Base-by-base conservation (phyloP, 192 early-diverging fungal genomes). In the Umbelopsis vinacea region DNA sequence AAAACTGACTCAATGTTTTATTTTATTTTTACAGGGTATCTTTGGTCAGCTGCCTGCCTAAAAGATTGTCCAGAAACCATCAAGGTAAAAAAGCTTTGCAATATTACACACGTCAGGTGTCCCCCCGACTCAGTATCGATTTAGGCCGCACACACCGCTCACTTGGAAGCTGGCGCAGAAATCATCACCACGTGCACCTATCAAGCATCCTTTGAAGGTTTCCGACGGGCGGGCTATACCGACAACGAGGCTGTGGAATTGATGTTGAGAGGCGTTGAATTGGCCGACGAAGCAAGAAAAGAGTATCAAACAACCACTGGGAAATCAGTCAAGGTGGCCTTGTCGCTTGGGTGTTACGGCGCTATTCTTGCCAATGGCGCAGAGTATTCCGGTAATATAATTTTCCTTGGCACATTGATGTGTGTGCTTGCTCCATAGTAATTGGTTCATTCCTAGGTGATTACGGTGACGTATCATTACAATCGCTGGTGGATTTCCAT, bases 261-360 rank as follows among this genome's bases (percentile, higher is more conserved):
- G 12, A 80, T 89, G 74, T 60, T 67, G 29, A 79, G 71, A 38
- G 82, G 84, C 0, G 55, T 89, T 3, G 33, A 33, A 14, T 10
- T 88, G 4, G 85, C 87, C 3, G 55, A 74, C n/a, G 79, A 81
- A 38, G 88, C 88, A n/a, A 79, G 85, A 5, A 69, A 76, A 21
- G 53, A 73, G 55, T 84, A 74, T 50, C 33, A 68, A 22, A 46
- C 50, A 43, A 74, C 69, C 43, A 68, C 66, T 4, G 21, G 75
- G 24, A 57, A 63, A 19, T 52, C 68, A 17, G 68, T 74, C 11
- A 54, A 86, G 24, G 71, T 92, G 23, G 89, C 90, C 0, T 83
- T 82, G 6, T 88, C 88, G 2, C 47, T 92, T 43, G 92, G 92
- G 0, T 87, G 85, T 4, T 90, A 87, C 69, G 92, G 90, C 15